Evolutionary conservation across 1,284 basidiomycete genomes (phyloP).

Genomic region (Boletellus sp.): DNA sequence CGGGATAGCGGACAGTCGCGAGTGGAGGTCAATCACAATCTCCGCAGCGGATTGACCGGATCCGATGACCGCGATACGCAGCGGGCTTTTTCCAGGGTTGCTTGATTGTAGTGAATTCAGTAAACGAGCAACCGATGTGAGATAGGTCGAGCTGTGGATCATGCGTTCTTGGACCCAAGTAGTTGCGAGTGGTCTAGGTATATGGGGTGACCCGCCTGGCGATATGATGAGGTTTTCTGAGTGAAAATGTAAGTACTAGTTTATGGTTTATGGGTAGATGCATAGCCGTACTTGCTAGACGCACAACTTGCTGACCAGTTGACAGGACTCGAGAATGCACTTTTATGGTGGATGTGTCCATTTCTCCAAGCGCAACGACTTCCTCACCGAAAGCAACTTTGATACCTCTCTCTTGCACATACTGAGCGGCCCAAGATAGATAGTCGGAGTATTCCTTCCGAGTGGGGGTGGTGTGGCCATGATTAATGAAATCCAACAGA

Average conservation of each 20-base stretch:
- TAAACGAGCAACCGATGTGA: conserved; percentile 38
- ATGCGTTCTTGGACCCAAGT: conserved; percentile 36
- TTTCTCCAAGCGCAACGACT: conserved; percentile 41
- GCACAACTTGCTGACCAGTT: conserved; percentile 35
- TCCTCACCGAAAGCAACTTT: conserved; percentile 48
- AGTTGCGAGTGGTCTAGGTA: conserved; percentile 40
- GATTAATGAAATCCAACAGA: conserved; percentile 65
- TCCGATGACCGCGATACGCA: conserved; percentile 52
- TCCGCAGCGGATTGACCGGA: conserved; percentile 56
- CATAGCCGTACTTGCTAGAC: conserved; percentile 39
- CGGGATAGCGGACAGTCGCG: conserved; percentile 36
- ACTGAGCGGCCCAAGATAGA: conserved; percentile 50
- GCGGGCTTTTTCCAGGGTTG: conserved; percentile 24
- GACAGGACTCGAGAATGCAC: conserved; percentile 37
- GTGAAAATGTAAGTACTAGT: conserved; percentile 10
- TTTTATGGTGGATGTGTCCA: conserved; percentile 35
- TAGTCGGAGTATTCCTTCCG: conserved; percentile 76
- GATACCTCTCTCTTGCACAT: conserved; percentile 43
- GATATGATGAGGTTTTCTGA: conserved; percentile 49
- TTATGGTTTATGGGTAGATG: conserved; percentile 6
- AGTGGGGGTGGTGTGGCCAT: conserved; percentile 88
- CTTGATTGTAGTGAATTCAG: conserved; percentile 27
- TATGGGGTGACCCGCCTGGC: conserved; percentile 46
- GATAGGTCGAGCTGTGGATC: conserved; percentile 46
- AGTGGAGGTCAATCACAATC: conserved; percentile 49